Conservation (phyloP, 2,329 filamentous ascomycete species). For the Ophiostoma sp. region DNA sequence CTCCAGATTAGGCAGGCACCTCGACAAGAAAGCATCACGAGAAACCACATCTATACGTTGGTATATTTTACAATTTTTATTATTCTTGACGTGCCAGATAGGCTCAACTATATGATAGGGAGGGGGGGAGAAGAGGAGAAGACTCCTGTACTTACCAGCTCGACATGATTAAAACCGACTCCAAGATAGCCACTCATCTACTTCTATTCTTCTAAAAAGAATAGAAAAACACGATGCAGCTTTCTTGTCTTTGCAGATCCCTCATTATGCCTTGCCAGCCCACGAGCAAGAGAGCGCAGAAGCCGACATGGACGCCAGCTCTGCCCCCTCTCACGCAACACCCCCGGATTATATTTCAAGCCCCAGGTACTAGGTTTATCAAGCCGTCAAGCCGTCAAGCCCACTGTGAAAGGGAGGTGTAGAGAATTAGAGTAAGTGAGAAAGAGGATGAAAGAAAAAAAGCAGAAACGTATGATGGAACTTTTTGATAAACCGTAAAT, state of each 20-base stretch:
- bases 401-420: constrained; percentile 6
- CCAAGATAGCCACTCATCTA: neutral
- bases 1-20: neutral
- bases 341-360: neutral
- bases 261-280: constrained; percentile 23
- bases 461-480: constrained; percentile 1
- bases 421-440: neutral
- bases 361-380: constrained; percentile 14
- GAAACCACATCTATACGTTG: neutral
- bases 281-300: constrained; percentile 14
- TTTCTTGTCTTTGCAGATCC: constrained; percentile 19
- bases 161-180: constrained; percentile 16
- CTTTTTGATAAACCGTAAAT: constrained; percentile 10
- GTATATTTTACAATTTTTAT: constrained; percentile 7
- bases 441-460: neutral
- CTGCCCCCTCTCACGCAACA: neutral
- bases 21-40: neutral
- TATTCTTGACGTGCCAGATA: neutral
- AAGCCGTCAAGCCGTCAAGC: neutral
- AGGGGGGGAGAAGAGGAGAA: neutral
- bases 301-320: neutral
- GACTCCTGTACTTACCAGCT: constrained; percentile 23
- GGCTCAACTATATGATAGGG: neutral
- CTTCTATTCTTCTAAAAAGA: neutral
- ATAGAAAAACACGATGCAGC: neutral